Percentiles rank a stretch among this genome's conserved stretches.
phyloP scores from a whole-genome alignment of 805 yeast species.

The Spathaspora arborariae region DNA sequence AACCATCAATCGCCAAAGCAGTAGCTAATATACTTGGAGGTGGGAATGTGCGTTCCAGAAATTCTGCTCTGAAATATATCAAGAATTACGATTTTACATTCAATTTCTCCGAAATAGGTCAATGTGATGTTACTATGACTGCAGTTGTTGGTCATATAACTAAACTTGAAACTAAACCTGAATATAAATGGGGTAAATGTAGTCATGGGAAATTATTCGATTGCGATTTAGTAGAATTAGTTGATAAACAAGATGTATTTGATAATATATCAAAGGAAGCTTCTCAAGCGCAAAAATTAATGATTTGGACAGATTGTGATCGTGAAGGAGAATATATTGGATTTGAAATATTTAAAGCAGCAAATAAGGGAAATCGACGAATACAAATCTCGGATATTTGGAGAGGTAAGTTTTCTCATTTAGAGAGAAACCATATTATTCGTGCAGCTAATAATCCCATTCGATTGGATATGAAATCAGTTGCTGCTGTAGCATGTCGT shows the following conservation, averaged over 20 bases:
- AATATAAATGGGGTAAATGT: slow-evolving; percentile 63
- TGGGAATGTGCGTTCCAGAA: slow-evolving; percentile 50
- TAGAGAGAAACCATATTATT: slow-evolving; percentile 70
- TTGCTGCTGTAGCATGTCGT: slow-evolving; percentile 82
- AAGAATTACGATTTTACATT: slow-evolving; percentile 77
- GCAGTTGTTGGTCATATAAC: slow-evolving; percentile 86
- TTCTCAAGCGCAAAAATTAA: slow-evolving; percentile 52
- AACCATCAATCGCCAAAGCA: slow-evolving; percentile 88
- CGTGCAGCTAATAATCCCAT: slow-evolving; percentile 72
- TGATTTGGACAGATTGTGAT: slow-evolving; percentile 99
- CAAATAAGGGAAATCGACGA: slow-evolving; percentile 45
- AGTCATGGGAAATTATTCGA: slow-evolving; percentile 64
- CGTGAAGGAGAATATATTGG: slow-evolving; percentile 95
- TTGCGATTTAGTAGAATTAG: slow-evolving; percentile 54
- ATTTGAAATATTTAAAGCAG: slow-evolving; percentile 72
- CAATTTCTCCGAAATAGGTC: slow-evolving; percentile 58
- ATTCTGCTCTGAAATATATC: slow-evolving; percentile 56
- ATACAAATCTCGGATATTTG: slow-evolving; percentile 45
- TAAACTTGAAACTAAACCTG: slow-evolving; percentile 58
- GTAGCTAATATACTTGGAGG: slow-evolving; percentile 76
- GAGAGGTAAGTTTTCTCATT: slow-evolving; percentile 85
- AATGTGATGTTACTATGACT: slow-evolving; percentile 83
- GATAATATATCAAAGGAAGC: slow-evolving; percentile 69
- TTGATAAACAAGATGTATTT: slow-evolving; percentile 45
- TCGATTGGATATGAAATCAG: slow-evolving; percentile 59